Evolutionary conservation across 2,329 filamentous ascomycete genomes (phyloP).

Genomic region (Leptographium lundbergii): DNA sequence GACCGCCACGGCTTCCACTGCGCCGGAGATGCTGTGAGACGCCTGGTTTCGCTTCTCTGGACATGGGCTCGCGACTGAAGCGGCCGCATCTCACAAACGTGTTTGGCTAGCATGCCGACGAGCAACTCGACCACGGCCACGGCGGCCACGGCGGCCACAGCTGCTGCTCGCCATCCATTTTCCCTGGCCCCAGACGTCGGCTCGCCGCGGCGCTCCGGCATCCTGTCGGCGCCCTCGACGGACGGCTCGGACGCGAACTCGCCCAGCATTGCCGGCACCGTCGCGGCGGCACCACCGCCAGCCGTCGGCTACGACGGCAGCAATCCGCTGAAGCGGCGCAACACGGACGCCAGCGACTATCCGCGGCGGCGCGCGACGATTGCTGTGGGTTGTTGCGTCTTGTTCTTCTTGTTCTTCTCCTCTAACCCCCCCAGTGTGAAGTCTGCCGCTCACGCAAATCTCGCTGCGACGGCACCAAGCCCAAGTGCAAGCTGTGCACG

Average conservation of each 20-base stretch:
- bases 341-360: constrained; percentile 50
- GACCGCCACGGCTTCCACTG: too few species aligned
- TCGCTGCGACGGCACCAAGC: constrained; percentile 64
- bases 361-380: constrained; percentile 52
- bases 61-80: background rate
- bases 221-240: background rate
- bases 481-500: constrained; percentile 74
- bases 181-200: background rate
- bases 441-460: constrained; percentile 72
- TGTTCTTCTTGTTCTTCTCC: constrained; percentile 6
- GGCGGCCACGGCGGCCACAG: too few species aligned
- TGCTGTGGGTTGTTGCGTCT: constrained; percentile 37
- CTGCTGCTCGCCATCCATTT: background rate
- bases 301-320: constrained; percentile 28
- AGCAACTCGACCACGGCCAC: too few species aligned
- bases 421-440: constrained; percentile 46
- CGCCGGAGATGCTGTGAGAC: background rate
- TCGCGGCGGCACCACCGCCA: background rate
- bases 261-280: background rate
- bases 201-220: background rate
- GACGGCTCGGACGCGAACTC: background rate
- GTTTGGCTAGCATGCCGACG: too few species aligned
- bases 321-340: constrained; percentile 48
- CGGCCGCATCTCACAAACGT: too few species aligned
- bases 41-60: background rate